Evolutionary conservation across 768 basidiomycete species (phyloP), one percentile per base, ranked within the genome.

Genomic region (Leccinum subtestaceum): DNA sequence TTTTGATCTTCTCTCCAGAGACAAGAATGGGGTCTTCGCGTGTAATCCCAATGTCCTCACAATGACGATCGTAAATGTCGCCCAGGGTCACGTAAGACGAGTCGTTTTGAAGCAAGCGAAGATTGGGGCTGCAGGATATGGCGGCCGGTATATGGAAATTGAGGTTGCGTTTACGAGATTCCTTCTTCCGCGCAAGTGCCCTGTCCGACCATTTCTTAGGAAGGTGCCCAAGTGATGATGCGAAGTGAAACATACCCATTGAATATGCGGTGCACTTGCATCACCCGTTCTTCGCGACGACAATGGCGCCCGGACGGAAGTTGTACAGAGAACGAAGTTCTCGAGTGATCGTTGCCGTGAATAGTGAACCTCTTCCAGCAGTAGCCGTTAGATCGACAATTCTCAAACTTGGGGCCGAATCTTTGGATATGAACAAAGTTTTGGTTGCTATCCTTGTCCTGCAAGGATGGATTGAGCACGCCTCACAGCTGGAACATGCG

Each of bases 401-500:
- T 88, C 71, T 98, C 96, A 65, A 94, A 90, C 66, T 89, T 91
- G 12, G 94, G 86, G 21, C 85, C 86, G 70, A 98, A 97, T 72
- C 94, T 92, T 63, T 88, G 86, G 46, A 99, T 94, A 62, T 90
- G 85, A 58, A 92, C 82, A 66, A 98, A 97, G 64, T 90, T 88
- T 65, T 91, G 89, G 70, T 93, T 93, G 66, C 81, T 92, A 72
- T 99, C 96, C 72, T 95, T 94, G 70, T 98, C 95, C 95, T 97
- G 67, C 13, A 40, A 58, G 59, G 56, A 54, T 54, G 7, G 29
- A n/a, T 23, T 68, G 43, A 67, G 51, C 15, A 40, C 23, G 23
- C 23, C 10, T 17, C 19, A 38, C 0, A 31, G 45, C 9, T 34
- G 19, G 36, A 3, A 2, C 29, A 46, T 49, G 12, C 29, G 9